phyloP scores from a whole-genome alignment of 192 early-diverging fungal species.

The Geranomyces variabilis region DNA sequence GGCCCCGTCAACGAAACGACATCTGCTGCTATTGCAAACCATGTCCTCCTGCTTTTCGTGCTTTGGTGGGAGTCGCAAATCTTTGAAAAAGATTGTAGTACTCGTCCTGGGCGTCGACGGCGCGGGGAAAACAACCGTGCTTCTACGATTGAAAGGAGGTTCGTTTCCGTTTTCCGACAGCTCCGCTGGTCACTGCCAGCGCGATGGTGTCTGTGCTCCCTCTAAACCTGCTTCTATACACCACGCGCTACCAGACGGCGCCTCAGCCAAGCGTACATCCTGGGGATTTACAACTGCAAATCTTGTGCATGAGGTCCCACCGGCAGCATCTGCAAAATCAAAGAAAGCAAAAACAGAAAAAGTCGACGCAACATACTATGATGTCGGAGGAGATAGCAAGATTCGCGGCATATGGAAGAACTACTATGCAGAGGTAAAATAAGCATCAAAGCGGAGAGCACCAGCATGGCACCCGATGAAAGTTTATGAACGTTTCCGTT shows the following conservation, averaged over 20 bases:
- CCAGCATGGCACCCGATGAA: not conserved
- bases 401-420: slow-evolving; percentile 42
- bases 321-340: not conserved
- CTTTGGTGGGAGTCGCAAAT: not conserved
- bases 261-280: slow-evolving; percentile 6
- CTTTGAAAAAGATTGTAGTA: slow-evolving; percentile 6
- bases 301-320: not conserved
- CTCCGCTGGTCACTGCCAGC: no score
- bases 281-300: slow-evolving; percentile 32
- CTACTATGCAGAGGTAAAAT: slow-evolving; percentile 40
- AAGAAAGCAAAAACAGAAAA: slow-evolving; percentile 2
- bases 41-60: not conserved
- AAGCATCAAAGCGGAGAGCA: no score
- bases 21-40: no score
- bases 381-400: slow-evolving; percentile 32
- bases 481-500: not conserved
- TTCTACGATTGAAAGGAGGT: slow-evolving; percentile 34
- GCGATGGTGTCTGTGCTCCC: no score
- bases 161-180: not conserved
- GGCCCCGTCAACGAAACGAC: no score
- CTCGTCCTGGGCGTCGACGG: slow-evolving; percentile 34
- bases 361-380: slow-evolving; percentile 24
- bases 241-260: no score
- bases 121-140: slow-evolving; percentile 35
- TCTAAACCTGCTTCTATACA: not conserved